These are phyloP conservation scores for Colletotrichum tabaci DNA, from an alignment of 2,329 filamentous ascomycete species.

Conservation along the genomic window DNA sequence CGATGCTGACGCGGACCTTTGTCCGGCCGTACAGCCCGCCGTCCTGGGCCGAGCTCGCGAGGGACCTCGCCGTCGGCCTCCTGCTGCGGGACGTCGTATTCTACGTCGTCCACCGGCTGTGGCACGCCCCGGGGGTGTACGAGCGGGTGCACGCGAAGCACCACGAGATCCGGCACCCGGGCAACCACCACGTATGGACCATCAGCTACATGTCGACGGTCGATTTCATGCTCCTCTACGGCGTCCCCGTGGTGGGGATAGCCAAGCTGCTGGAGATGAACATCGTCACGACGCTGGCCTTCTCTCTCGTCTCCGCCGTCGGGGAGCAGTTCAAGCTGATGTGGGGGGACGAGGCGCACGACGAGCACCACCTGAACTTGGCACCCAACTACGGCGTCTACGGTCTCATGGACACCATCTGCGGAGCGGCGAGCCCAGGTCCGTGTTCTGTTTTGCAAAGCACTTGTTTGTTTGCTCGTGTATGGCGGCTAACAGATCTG, in stretches of 20 bases:
- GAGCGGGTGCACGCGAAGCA: slow-evolving; percentile 17
- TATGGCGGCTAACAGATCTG: background rate
- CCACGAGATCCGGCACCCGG: slow-evolving; percentile 17
- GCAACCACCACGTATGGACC: slow-evolving; percentile 8
- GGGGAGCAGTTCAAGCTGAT: slow-evolving; percentile 21
- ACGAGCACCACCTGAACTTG: slow-evolving; percentile 20
- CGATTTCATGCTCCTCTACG: slow-evolving; percentile 18
- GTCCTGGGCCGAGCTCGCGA: background rate
- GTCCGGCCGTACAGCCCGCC: background rate
- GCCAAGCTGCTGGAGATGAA: slow-evolving; percentile 18
- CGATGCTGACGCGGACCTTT: slow-evolving; percentile 5
- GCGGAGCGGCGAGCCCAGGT: slow-evolving; percentile 8
- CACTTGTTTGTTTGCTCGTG: background rate
- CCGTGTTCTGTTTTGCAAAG: background rate
- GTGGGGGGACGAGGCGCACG: slow-evolving; percentile 24
- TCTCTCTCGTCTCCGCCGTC: slow-evolving; percentile 13
- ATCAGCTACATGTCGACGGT: slow-evolving; percentile 24
- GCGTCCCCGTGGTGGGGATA: slow-evolving; percentile 5
- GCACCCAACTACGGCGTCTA: slow-evolving; percentile 17
- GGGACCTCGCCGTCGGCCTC: slow-evolving; percentile 3
- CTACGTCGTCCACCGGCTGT: slow-evolving; percentile 1
- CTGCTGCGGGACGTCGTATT: slow-evolving; percentile 15
- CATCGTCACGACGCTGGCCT: slow-evolving; percentile 1
- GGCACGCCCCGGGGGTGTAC: slow-evolving; percentile 12
- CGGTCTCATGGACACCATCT: slow-evolving; percentile 9